Conservation (phyloP, 805 yeast genomes). For the Yamadazyma olivae region DNA sequence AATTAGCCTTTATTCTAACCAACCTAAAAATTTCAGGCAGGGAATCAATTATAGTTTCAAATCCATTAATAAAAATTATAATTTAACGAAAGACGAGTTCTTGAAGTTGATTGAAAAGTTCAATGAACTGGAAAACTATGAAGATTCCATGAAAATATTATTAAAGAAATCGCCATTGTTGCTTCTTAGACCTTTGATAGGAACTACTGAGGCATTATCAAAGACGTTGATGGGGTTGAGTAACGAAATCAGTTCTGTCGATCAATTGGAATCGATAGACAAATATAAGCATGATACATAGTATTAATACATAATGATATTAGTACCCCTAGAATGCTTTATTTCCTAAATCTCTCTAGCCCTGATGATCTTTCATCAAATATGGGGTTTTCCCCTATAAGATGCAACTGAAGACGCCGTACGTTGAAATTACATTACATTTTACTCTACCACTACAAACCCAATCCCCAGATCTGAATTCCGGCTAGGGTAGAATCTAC, state of each 20-base stretch:
- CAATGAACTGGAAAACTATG: constrained; percentile 61
- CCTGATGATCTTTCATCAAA: too few relatives aligned
- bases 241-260: constrained; percentile 71
- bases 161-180: constrained; percentile 79
- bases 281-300: constrained; percentile 51
- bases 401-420: too few relatives aligned
- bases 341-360: not conserved
- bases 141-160: constrained; percentile 63
- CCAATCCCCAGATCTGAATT: too few relatives aligned
- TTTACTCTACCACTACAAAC: too few relatives aligned
- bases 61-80: constrained; percentile 66
- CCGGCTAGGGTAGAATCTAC: too few relatives aligned
- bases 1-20: constrained; percentile 79
- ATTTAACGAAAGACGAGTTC: constrained; percentile 63
- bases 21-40: constrained; percentile 66
- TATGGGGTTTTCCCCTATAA: too few relatives aligned
- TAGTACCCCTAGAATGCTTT: not conserved
- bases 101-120: constrained; percentile 58
- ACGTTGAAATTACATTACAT: too few relatives aligned
- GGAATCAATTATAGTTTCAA: constrained; percentile 76
- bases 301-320: not conserved
- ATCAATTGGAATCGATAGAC: constrained; percentile 56
- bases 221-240: constrained; percentile 80
- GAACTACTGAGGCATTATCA: constrained; percentile 87
- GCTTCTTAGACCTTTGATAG: constrained; percentile 80